Base-by-base conservation (phyloP, 208 protist genomes). In the Crithidia sp. region DNA sequence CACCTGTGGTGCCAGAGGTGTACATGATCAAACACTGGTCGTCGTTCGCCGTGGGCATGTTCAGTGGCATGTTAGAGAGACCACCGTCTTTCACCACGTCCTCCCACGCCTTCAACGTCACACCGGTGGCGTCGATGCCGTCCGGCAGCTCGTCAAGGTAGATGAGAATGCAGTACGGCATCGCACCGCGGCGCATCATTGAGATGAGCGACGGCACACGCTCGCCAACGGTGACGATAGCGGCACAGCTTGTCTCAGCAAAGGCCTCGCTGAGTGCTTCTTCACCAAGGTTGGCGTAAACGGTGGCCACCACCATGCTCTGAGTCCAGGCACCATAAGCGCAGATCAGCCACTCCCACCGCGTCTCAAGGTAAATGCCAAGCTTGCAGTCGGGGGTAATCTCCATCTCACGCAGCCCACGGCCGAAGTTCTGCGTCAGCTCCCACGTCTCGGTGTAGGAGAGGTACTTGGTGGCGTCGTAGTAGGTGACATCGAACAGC, bases 221-320 rank as follows among this genome's bases (percentile, higher is more conserved):
- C 40, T 77, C 84, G 39, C 87, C 83, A 54, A 92, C 92, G 47
- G 86, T 89, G 12, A 96, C 64, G 19, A 97, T 86, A n/a, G 72
- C 89, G 7, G 41, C 58, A 60, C 89, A 91, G 52, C 85, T 77
- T 7, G 87, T 82, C 74, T 96, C 90, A 59, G 82, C 28, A 10
- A 97, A 76, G 6, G 93, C 93, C 64, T 95, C 90, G 59, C 87
- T 52, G 43, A 97, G 82, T n/a, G 88, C 88, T 37, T 89, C 85
- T 17, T 92, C 74, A 55, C 91, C 91, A 6, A 97, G 80, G 60
- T 93, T 97, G 7, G 93, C 86, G 79, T 97, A 96, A 14, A 94
- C 88, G 14, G 90, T 96, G 10, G 81, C 80, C 17, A 73, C 83
- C 47, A 93, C 70, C 72, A 93, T 86, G 37, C 71, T 68, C 54